Base-by-base conservation (phyloP, 805 yeast genomes). In the Wickerhamomyces xylosicus region DNA sequence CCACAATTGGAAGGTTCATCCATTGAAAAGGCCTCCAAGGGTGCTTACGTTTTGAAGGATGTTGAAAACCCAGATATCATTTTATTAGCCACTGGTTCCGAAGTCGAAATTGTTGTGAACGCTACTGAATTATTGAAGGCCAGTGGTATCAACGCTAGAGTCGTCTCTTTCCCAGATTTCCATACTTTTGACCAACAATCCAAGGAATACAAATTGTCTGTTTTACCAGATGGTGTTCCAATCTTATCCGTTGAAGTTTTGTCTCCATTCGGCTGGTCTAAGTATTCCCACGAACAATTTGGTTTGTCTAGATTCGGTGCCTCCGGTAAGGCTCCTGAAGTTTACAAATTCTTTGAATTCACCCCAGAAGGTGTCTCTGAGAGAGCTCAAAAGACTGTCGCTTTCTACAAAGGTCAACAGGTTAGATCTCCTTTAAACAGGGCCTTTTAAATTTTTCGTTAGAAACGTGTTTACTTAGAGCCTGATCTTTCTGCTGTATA, bases 271-370 rank as follows among this genome's bases (percentile, higher is more conserved):
- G 96, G 96, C 42, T 92, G 98, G 98, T 71, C 80, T 55, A 84
- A 79, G 66, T 92, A 87, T 72, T 77, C 97, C 43, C 98, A 92
- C 70, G 94, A 84, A 72, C 95, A 87, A 65, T 85, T 90, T 57
- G 96, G 97, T 67, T 72, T 92, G 59, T 78, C 86, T 77, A 78
- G 85, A 70, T 92, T 92, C 61, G 98, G 98, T 75, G 92, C 89
- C 46, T 87, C 97, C 44, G 98, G 95, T 62, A 83, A 85, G 63
- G 92, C 81, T 59, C 64, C 67, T 42, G 85, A 83, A 47, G 74
- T 90, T 46, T 92, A 79, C 80, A 76, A 85, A 66, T 68, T 58
- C 70, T 85, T 90, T 54, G 95, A 75, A 50, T 92, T 92, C 73
- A 87, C 95, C 41, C 81, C 90, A 47, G 96, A 85, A 62, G 96